Evolutionary conservation across 23 red algal genomes (phyloP), one percentile per base, ranked within the genome.

Genomic region (Gracilariopsis chorda): DNA sequence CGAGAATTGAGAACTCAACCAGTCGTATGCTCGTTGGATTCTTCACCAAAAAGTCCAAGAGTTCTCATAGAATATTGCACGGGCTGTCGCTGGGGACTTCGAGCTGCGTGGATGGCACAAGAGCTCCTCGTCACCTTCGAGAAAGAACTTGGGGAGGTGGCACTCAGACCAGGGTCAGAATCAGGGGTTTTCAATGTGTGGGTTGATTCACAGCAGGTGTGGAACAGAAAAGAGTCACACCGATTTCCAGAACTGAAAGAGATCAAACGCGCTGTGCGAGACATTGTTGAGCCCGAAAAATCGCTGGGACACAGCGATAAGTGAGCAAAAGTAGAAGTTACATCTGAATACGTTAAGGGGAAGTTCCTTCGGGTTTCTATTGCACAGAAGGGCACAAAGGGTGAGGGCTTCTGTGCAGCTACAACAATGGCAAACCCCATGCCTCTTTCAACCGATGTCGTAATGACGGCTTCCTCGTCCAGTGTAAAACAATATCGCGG

Each of bases 231-330:
- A 17, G 70, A 79, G 7, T 37, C 35, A 23, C 42, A 39, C 63
- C 49, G 92, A 9, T 95, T 95, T 63, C 92, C 92, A 33, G 92
- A 95, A 57, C 61, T 95, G 3, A 95, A 95, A 47, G 84, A 88
- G 45, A 9, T 95, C 25, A 95, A 95, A 63, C 68, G 61, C 44
- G 51, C 53, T 20, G 70, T 95, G n/a, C 70, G 92, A 16, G 84
- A 90, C 63, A 47, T 63, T 0, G 48, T 95, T 3, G 25, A 57
- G 16, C 82, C 83, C 7, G 92, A 82, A 5, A 62, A 45, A 62
- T 71, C 77, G 10, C 52, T 90, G 4, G 92, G 92, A 34, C 92
- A 95, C 68, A 68, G 61, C 10, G 92, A 95, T 45, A 63, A 89
- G 35, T 47, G 28, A 73, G n/a, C n/a, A n/a, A n/a, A n/a, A n/a